These are phyloP conservation scores for Fomitopsis pulvina DNA, from an alignment of 768 basidiomycete species.

Conservation along the genomic window DNA sequence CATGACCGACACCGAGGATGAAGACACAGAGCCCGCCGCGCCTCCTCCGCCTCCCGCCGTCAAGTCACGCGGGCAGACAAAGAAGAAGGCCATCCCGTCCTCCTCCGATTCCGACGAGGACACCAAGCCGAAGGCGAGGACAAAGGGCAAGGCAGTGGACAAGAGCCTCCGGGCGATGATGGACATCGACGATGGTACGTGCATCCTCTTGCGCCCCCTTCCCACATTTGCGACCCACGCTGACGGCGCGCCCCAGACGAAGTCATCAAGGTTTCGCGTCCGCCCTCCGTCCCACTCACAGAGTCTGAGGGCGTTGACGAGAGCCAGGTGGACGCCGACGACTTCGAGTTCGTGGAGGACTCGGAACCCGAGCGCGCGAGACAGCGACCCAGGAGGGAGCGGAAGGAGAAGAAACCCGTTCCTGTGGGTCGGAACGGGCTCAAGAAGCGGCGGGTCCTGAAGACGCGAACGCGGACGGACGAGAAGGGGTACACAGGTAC, in stretches of 20 bases:
- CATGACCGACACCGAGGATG: slow-evolving; percentile 28
- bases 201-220: not conserved
- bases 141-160: slow-evolving; percentile 34
- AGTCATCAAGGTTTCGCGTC: slow-evolving; percentile 12
- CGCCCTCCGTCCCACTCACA: no score
- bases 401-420: slow-evolving; percentile 48
- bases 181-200: slow-evolving; percentile 69
- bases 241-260: slow-evolving; percentile 8
- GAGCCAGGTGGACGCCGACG: slow-evolving; percentile 18
- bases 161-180: slow-evolving; percentile 52
- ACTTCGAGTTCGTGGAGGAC: slow-evolving; percentile 23
- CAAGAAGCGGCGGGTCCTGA: slow-evolving; percentile 63
- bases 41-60: slow-evolving; percentile 5
- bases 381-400: slow-evolving; percentile 26
- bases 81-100: slow-evolving; percentile 40
- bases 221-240: not conserved
- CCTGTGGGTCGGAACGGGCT: slow-evolving; percentile 76
- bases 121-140: slow-evolving; percentile 16
- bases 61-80: slow-evolving; percentile 7
- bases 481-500: slow-evolving; percentile 71
- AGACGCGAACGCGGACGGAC: slow-evolving; percentile 47
- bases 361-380: slow-evolving; percentile 18
- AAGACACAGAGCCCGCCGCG: no score
- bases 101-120: slow-evolving; percentile 62
- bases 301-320: not conserved